Evolutionary conservation across 2,329 filamentous ascomycete genomes (phyloP), one percentile per base, ranked within the genome.

Genomic region (Cladophialophora exuberans): DNA sequence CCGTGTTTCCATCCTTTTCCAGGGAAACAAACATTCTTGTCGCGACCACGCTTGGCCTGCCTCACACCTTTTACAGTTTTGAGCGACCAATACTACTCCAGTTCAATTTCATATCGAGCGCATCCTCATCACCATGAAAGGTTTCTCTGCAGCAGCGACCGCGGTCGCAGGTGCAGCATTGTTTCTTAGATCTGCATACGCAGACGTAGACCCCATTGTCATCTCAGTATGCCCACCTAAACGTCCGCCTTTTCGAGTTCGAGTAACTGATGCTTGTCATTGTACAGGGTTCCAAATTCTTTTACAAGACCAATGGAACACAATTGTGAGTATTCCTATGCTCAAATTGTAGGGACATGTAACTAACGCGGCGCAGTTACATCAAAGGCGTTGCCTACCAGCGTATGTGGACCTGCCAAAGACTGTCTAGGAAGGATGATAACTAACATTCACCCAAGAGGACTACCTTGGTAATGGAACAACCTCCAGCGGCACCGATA

Each of bases 371-470:
- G 23, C 44, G 61, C 60, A 83, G 81, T 76, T 95, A 85, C 80
- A 90, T 97, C 73, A 90, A 88, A 74, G 94, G 94, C 77, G 81
- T 99, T 65, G 94, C 94, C 64, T 99, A 99, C 78, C 94, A 99
- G 79, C 85, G 57, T 59, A 15, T 31, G 53, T 49, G 13, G 17
- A 30, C 26, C 23, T 44, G 61, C 52, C 23, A n/a, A 59, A 59
- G n/a, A 45, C 13, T 57, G 41, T 25, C 23, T n/a, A 13, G 6
- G 25, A 17, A 46, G 25, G 1, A 10, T 9, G 13, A 11, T 4
- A 18, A 45, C 51, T 60, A 38, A 60, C 49, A 11, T 11, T 9
- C 23, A 15, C 15, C 28, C 51, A 57, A 77, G 74, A 92, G 77
- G 89, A 93, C 66, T 76, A 80, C 65, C 72, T 69, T 56, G 69